phyloP scores from a whole-genome alignment of 2,329 filamentous ascomycete genomes.

The Penicillium hesseltinei region DNA sequence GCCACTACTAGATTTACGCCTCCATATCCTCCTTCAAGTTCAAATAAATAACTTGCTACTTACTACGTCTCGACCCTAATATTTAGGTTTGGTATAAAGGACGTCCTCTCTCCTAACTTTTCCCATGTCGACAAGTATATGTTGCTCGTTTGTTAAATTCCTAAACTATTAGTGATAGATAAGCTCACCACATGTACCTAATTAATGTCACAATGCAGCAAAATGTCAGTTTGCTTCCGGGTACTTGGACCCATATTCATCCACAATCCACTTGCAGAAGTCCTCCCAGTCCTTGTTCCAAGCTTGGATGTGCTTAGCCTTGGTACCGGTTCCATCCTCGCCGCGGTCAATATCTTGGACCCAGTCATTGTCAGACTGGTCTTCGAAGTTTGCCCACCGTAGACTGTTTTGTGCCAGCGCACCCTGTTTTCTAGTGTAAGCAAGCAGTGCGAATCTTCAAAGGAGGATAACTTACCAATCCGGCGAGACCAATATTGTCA shows the following conservation, averaged over 20 bases:
- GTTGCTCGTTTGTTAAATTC: background rate
- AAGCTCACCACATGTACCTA: background rate
- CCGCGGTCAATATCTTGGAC: constrained; percentile 69
- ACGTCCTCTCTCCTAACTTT: too few species aligned
- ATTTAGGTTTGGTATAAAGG: too few species aligned
- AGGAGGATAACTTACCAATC: background rate
- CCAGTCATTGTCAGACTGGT: constrained; percentile 69
- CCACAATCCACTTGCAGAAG: constrained; percentile 78
- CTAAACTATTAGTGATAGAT: background rate
- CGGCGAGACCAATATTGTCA: constrained; percentile 66
- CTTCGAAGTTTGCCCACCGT: constrained; percentile 80
- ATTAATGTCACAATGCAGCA: background rate
- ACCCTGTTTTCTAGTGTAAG: constrained; percentile 8
- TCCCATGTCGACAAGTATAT: background rate
- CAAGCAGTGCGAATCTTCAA: background rate
- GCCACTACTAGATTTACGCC: too few species aligned
- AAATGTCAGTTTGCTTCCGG: background rate
- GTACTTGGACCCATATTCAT: constrained; percentile 35
- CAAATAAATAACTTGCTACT: too few species aligned
- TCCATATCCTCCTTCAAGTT: too few species aligned
- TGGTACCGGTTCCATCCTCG: constrained; percentile 64
- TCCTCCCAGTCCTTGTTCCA: constrained; percentile 81
- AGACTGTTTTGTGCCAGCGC: constrained; percentile 84
- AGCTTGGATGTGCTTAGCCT: constrained; percentile 68
- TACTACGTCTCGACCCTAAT: too few species aligned